A percentile compares a stretch with the other conserved stretches of the same genome.
Evolutionary conservation across 371 early-diverging fungal species (phyloP).

Genomic region (Apophysomyces ossiformis): DNA sequence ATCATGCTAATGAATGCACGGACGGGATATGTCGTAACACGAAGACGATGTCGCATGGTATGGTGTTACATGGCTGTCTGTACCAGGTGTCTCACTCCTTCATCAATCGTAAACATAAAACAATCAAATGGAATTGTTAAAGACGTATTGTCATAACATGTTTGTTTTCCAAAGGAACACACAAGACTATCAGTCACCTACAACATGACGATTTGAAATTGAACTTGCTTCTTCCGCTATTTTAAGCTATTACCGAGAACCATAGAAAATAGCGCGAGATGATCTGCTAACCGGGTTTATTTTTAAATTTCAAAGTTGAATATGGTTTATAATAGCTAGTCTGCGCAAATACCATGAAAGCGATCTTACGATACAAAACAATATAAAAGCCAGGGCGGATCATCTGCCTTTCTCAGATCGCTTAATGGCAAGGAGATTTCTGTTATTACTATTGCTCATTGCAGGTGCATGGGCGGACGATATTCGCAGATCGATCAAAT

Average conservation of each 20-base stretch:
- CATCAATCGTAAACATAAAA: too few species aligned
- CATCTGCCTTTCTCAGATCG: neutral
- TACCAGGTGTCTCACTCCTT: too few species aligned
- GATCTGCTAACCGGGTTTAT: neutral
- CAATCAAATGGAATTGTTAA: too few species aligned
- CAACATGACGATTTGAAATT: slow-evolving; percentile 4
- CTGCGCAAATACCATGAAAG: neutral
- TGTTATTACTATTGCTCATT: neutral
- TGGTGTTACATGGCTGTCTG: too few species aligned
- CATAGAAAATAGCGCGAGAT: neutral
- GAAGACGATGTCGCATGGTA: too few species aligned
- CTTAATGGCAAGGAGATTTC: neutral
- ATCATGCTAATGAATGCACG: too few species aligned
- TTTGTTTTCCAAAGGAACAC: neutral
- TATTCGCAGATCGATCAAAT: neutral
- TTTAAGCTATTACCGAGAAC: neutral
- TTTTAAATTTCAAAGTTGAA: neutral
- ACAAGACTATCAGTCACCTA: neutral
- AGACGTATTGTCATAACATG: too few species aligned
- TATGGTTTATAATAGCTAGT: neutral
- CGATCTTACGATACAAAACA: neutral
- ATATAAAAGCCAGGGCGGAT: neutral
- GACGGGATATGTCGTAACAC: too few species aligned
- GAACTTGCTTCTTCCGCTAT: slow-evolving; percentile 4
- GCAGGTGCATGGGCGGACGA: neutral